phyloP scores from a whole-genome alignment of 2,329 filamentous ascomycete species.

The Botrytis fragariae region DNA sequence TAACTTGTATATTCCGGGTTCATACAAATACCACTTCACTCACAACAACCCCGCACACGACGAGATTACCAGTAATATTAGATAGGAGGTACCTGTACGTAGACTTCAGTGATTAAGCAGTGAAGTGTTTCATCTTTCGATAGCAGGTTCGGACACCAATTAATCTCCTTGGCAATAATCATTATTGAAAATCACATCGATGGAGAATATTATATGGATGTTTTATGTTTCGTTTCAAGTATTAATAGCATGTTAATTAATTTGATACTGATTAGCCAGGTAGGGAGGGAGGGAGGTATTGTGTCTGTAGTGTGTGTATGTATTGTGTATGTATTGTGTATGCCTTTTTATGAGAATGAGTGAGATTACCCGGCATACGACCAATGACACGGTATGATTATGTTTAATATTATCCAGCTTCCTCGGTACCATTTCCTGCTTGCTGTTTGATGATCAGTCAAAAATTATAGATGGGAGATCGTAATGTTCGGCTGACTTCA shows the following conservation, averaged over 20 bases:
- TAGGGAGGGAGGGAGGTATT: neutral
- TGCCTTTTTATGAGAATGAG: neutral
- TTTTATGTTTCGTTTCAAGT: neutral
- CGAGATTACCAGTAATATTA: neutral
- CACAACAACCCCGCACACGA: neutral
- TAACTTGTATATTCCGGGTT: neutral
- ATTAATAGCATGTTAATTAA: neutral
- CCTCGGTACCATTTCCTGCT: too few relatives aligned
- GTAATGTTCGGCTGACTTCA: constrained; percentile 1
- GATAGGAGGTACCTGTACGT: too few relatives aligned
- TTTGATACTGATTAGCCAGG: neutral
- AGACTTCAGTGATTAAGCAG: neutral
- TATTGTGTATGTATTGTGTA: neutral
- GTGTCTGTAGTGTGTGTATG: too few relatives aligned
- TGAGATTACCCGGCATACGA: too few relatives aligned
- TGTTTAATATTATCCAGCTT: too few relatives aligned
- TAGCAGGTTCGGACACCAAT: neutral
- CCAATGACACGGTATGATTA: too few relatives aligned
- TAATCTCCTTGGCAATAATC: neutral
- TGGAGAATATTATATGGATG: neutral
- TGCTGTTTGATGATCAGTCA: too few relatives aligned
- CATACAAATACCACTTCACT: neutral
- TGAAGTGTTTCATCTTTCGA: neutral
- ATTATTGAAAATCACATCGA: neutral
- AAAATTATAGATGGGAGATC: neutral